Evolutionary conservation across 106 monocot species (phyloP).

Genomic region (Chionographis japonica): DNA sequence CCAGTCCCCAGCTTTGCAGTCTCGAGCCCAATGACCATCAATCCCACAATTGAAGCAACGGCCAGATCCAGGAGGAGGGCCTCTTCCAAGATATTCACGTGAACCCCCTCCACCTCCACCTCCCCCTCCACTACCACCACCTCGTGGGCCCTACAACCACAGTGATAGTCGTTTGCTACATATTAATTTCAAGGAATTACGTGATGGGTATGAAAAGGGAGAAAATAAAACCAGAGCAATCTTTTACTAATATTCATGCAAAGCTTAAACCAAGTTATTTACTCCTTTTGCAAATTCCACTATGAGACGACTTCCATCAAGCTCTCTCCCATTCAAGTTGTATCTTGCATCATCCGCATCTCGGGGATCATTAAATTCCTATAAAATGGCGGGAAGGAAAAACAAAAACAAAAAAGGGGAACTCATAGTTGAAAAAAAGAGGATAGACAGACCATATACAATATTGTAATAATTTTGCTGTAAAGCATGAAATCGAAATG

Average conservation of each 20-base stretch:
- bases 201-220: not conserved
- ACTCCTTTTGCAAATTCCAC: constrained; percentile 96
- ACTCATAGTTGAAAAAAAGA: constrained; percentile 15
- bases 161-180: not conserved
- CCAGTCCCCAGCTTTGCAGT: constrained; percentile 99
- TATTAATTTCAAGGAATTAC: too few relatives aligned
- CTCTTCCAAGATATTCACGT: constrained; percentile 87
- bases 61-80: constrained; percentile 94
- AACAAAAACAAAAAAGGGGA: constrained; percentile 7
- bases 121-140: too few relatives aligned
- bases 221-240: not conserved
- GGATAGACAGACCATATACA: not conserved
- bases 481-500: not conserved
- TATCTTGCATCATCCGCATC: constrained; percentile 98
- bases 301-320: constrained; percentile 84
- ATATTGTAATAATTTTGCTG: not conserved
- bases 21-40: constrained; percentile 99
- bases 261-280: constrained; percentile 2
- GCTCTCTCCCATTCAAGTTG: constrained; percentile 71
- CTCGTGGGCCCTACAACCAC: constrained; percentile 61
- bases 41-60: constrained; percentile 98
- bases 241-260: not conserved
- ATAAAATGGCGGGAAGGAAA: constrained; percentile 2
- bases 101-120: constrained; percentile 57
- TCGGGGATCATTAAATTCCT: constrained; percentile 91